These are phyloP conservation scores for Ceratocystiopsis sp. DNA, from an alignment of 2,329 filamentous ascomycete species.

Conservation along the genomic window DNA sequence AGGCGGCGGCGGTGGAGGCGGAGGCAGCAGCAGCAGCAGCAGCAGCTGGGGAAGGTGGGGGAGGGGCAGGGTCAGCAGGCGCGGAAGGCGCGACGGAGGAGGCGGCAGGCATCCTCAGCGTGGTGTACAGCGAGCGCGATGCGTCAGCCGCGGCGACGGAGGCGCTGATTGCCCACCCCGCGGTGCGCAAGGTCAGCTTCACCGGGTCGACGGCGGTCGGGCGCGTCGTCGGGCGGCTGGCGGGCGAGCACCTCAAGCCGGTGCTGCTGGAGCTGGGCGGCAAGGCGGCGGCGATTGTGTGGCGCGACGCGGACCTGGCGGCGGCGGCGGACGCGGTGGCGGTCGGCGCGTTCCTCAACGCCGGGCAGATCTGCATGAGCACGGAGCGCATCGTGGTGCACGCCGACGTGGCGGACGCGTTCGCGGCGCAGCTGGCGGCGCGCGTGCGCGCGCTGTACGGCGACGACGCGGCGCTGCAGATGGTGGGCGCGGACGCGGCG, in stretches of 20 bases:
- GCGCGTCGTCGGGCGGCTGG: conserved; percentile 50
- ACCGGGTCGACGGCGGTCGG: conserved; percentile 64
- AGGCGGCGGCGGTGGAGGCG: conserved; percentile 31
- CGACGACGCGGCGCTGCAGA: conserved; percentile 16
- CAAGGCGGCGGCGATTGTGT: conserved; percentile 64
- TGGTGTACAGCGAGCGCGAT: conserved; percentile 44
- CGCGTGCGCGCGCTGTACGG: conserved; percentile 12
- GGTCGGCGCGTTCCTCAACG: conserved; percentile 54
- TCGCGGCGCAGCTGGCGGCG: conserved; percentile 24
- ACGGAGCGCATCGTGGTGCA: conserved; percentile 57
- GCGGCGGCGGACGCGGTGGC: conserved; percentile 52
- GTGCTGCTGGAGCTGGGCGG: conserved; percentile 68
- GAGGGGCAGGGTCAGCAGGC: too few species aligned
- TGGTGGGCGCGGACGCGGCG: conserved; percentile 33
- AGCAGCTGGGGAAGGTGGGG: too few species aligned
- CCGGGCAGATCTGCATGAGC: conserved; percentile 73
- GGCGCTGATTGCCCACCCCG: conserved; percentile 47
- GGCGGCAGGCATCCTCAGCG: conserved; percentile 55
- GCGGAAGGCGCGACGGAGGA: too few species aligned
- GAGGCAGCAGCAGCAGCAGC: too few species aligned
- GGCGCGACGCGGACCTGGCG: conserved; percentile 62
- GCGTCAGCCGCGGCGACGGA: conserved; percentile 52
- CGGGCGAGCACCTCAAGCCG: conserved; percentile 62
- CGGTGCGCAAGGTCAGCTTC: conserved; percentile 70
- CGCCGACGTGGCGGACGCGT: conserved; percentile 25